Evolutionary conservation across 169 alveolate genomes (phyloP), one percentile per base, ranked within the genome.

Genomic region (Plasmodium inui): DNA sequence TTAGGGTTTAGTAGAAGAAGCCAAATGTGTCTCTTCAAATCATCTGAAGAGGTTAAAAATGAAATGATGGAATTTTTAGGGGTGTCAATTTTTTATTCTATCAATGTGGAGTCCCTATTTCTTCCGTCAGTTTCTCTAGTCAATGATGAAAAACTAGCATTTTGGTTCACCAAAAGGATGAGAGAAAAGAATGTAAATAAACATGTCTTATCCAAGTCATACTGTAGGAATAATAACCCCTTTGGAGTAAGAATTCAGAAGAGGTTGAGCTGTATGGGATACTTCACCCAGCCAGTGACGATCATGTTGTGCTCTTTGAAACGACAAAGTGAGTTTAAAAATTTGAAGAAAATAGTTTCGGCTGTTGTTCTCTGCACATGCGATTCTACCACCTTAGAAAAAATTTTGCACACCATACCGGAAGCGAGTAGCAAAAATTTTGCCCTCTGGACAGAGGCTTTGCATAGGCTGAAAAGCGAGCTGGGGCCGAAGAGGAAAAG

Each of bases 221-320:
- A 57, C 41, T 46, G 37, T 84, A 28, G 78, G 4, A 9, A 26
- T 34, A 41, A n/a, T 71, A 73, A 46, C 26, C 55, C 78, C 78
- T 10, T 71, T 12, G 41, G 41, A 28, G 67, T 70, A 26, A 78
- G 46, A 88, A 14, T 37, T 17, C 44, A 78, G 10, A 61, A 44
- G 72, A 89, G 94, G 57, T 4, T 61, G 46, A 91, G 95, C 41
- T 57, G 72, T 28, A 91, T 91, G 91, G 95, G 95, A 0, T 71
- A 28, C 28, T 91, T 91, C 78, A 41, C 90, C 6, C 95, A 91
- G 39, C 86, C 95, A 22, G 37, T 91, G 14, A 70, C 84, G 22
- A 91, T 91, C 37, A 80, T 91, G 92, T 82, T 91, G 74, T 70
- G 92, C 46, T 91, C 95, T 10, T 80, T 91, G 30, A 91, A 91